phyloP scores from a whole-genome alignment of 805 yeast genomes.

The Candida awuae region DNA sequence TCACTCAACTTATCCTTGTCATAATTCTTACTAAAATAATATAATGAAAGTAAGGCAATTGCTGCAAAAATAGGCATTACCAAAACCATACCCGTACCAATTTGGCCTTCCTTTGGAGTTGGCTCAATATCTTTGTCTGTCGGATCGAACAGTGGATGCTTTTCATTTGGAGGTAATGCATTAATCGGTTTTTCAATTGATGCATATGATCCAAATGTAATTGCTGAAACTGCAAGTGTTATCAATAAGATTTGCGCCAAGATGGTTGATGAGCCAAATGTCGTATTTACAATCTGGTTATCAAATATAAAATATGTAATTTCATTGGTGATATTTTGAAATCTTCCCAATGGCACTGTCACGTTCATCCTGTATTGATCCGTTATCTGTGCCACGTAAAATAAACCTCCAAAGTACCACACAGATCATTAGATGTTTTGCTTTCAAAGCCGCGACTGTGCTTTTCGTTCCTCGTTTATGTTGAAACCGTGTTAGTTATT shows the following conservation, averaged over 20 bases:
- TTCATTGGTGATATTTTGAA: constrained; percentile 10
- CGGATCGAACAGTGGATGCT: constrained; percentile 36
- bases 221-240: constrained; percentile 20
- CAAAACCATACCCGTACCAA: constrained; percentile 29
- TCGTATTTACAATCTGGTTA: constrained; percentile 10
- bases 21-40: constrained; percentile 30
- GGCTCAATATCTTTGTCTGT: constrained; percentile 29
- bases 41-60: constrained; percentile 30
- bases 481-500: too few relatives aligned
- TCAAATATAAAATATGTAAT: constrained; percentile 19
- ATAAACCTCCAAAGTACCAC: too few relatives aligned
- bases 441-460: too few relatives aligned
- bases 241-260: constrained; percentile 18
- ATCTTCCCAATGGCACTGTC: not conserved
- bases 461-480: too few relatives aligned
- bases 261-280: constrained; percentile 12
- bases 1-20: constrained; percentile 27
- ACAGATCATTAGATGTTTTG: too few relatives aligned
- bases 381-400: too few relatives aligned
- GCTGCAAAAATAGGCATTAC: constrained; percentile 40
- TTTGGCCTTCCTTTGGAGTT: constrained; percentile 10
- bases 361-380: too few relatives aligned
- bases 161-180: constrained; percentile 27
- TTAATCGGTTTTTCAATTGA: constrained; percentile 27
- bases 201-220: constrained; percentile 27